Evolutionary conservation across 345 rosid species (phyloP).

Genomic region (Pistacia integerrima): DNA sequence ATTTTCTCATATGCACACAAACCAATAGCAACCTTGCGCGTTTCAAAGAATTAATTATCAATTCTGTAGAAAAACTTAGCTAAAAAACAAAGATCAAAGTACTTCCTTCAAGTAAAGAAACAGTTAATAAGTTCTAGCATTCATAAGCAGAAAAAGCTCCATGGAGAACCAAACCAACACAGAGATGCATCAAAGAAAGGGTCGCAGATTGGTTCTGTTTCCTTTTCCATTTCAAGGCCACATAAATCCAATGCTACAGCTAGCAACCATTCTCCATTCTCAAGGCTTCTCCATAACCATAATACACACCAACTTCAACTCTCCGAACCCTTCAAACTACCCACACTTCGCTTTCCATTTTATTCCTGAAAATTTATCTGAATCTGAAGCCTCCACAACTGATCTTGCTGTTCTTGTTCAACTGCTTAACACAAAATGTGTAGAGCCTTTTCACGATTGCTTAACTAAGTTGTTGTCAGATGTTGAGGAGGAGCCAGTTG

Average conservation of each 20-base stretch:
- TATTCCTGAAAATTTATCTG: slow-evolving; percentile 24
- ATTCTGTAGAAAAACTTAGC: no score
- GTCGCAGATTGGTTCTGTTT: slow-evolving; percentile 28
- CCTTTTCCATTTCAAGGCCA: slow-evolving; percentile 40
- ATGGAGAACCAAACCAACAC: slow-evolving; percentile 1
- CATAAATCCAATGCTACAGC: slow-evolving; percentile 42
- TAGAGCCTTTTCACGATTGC: slow-evolving; percentile 25
- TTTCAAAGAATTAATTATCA: no score
- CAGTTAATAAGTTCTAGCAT: no score
- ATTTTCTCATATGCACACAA: no score
- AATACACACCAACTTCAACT: slow-evolving; percentile 36
- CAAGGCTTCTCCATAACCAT: slow-evolving; percentile 37
- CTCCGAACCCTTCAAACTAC: slow-evolving; percentile 33
- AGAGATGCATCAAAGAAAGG: slow-evolving; percentile 17
- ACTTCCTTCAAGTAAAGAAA: no score
- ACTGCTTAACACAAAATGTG: slow-evolving; percentile 23
- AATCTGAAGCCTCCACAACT: slow-evolving; percentile 9
- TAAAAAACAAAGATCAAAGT: no score
- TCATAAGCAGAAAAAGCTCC: background rate
- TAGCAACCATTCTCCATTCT: slow-evolving; percentile 31
- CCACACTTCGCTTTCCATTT: slow-evolving; percentile 34
- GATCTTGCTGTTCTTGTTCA: slow-evolving; percentile 9
- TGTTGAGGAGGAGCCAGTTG: slow-evolving; percentile 17
- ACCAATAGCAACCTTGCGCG: no score
- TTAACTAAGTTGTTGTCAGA: slow-evolving; percentile 23